Conservation (phyloP, 495 filamentous ascomycete genomes). For the Darksidea phi region DNA sequence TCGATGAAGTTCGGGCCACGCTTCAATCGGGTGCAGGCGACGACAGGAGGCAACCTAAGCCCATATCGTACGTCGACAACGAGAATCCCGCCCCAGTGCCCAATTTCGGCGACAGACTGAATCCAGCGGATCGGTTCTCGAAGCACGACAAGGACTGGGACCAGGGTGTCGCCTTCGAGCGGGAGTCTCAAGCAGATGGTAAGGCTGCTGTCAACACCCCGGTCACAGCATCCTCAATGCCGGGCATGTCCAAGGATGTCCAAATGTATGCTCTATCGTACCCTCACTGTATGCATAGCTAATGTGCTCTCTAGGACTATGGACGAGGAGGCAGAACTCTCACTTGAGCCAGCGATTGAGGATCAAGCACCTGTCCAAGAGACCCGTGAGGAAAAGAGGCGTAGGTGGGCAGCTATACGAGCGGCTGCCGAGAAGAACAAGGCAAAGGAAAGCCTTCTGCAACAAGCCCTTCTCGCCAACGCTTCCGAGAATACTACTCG, state of each 20-base stretch:
- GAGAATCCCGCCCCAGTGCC: conserved; percentile 31
- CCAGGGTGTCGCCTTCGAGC: not conserved
- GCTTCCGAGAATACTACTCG: conserved; percentile 58
- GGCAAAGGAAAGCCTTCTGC: conserved; percentile 64
- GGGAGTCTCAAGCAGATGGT: no score
- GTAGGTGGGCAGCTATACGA: conserved; percentile 81
- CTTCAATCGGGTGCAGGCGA: not conserved
- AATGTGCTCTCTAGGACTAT: not conserved
- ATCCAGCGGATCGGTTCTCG: not conserved
- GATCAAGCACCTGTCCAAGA: conserved; percentile 41
- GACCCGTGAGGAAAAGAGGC: conserved; percentile 77
- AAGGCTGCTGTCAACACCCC: not conserved
- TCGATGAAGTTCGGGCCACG: conserved; percentile 55
- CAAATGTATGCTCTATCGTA: no score
- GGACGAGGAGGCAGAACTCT: not conserved
- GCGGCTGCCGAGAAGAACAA: conserved; percentile 70
- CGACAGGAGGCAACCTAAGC: conserved; percentile 35
- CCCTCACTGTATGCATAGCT: not conserved
- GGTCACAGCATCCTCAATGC: not conserved
- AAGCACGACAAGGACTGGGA: not conserved
- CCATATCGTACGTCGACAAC: conserved; percentile 42
- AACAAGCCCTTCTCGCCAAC: conserved; percentile 69
- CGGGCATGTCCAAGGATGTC: no score
- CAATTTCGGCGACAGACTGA: not conserved
- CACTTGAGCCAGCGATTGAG: not conserved